phyloP scores from a whole-genome alignment of 768 basidiomycete genomes.

The Podaxis rugospora region DNA sequence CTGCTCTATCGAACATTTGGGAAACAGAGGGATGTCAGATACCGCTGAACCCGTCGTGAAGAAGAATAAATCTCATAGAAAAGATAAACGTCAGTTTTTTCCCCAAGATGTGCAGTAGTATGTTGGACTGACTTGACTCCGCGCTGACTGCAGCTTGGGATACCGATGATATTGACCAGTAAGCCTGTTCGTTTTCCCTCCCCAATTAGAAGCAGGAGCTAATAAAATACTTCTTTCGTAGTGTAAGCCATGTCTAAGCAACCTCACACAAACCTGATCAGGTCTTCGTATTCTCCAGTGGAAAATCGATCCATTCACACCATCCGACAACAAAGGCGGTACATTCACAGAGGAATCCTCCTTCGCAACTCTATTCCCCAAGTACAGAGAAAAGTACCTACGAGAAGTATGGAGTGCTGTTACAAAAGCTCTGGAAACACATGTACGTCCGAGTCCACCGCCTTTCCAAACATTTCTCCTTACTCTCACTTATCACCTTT shows the following conservation, averaged over 20 bases:
- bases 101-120: not conserved
- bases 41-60: slow-evolving; percentile 45
- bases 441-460: slow-evolving; percentile 41
- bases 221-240: slow-evolving; percentile 16
- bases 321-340: slow-evolving; percentile 73
- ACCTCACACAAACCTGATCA: not conserved
- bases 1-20: not conserved
- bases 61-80: slow-evolving; percentile 88
- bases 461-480: not conserved
- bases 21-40: slow-evolving; percentile 33
- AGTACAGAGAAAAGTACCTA: slow-evolving; percentile 96
- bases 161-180: slow-evolving; percentile 99
- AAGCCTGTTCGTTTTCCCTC: slow-evolving; percentile 28
- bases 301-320: slow-evolving; percentile 81
- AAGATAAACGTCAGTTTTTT: slow-evolving; percentile 81
- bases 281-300: slow-evolving; percentile 45
- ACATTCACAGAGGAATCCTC: slow-evolving; percentile 94
- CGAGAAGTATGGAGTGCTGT: slow-evolving; percentile 93
- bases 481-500: not conserved
- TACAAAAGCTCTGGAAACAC: slow-evolving; percentile 74
- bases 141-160: slow-evolving; percentile 77
- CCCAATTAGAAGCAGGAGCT: not conserved
- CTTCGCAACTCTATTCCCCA: slow-evolving; percentile 97
- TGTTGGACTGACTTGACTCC: not conserved
- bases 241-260: slow-evolving; percentile 33